Conservation (phyloP, 768 basidiomycete genomes). For the Gloeostereum incarnatum region DNA sequence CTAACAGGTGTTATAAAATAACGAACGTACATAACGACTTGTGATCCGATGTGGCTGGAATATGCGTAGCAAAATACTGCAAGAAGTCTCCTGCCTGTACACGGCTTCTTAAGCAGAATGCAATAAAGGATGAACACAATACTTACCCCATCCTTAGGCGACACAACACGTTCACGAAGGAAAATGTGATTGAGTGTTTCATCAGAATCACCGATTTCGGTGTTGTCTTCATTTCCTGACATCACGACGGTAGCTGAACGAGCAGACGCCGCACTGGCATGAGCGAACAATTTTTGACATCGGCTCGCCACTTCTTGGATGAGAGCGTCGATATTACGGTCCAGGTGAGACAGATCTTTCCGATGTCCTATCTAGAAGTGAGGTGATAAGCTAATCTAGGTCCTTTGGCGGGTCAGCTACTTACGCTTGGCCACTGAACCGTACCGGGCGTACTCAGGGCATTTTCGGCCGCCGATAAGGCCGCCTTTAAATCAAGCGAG, state of each 20-base stretch:
- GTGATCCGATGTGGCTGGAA: conserved; percentile 26
- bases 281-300: conserved; percentile 54
- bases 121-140: neutral
- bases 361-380: conserved; percentile 32
- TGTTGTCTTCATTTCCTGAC: neutral
- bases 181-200: neutral
- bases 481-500: neutral
- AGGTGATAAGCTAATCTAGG: neutral
- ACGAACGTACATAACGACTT: conserved; percentile 36
- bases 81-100: conserved; percentile 30
- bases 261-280: conserved; percentile 53
- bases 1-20: conserved; percentile 4
- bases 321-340: conserved; percentile 62
- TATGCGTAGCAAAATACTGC: conserved; percentile 45
- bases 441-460: too few relatives aligned
- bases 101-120: neutral
- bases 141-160: conserved; percentile 2
- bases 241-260: conserved; percentile 37
- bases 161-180: conserved; percentile 3
- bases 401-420: too few relatives aligned
- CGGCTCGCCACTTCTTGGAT: conserved; percentile 49
- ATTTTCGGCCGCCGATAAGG: neutral
- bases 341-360: conserved; percentile 45
- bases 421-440: too few relatives aligned
- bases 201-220: neutral